phyloP scores from a whole-genome alignment of 148 eudicot species.

The Dianthus caryophyllus region DNA sequence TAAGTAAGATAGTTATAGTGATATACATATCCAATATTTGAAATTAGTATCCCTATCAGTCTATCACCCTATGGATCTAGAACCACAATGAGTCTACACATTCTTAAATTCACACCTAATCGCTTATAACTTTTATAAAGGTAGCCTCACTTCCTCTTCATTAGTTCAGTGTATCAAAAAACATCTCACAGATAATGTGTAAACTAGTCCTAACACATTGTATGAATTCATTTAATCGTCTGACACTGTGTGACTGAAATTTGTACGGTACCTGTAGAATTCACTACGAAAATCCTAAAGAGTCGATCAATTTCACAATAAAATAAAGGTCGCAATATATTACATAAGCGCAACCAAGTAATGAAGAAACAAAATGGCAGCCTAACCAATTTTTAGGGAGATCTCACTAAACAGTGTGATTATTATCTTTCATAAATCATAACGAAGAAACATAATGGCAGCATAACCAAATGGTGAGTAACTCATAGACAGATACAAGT shows the following conservation, averaged over 20 bases:
- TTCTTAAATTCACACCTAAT: neutral
- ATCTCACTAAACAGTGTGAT: constrained; percentile 1
- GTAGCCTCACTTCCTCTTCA: too few species aligned
- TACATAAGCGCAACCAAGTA: neutral
- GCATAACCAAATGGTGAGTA: neutral
- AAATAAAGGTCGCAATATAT: neutral
- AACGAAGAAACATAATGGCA: neutral
- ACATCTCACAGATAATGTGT: neutral
- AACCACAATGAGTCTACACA: constrained; percentile 7
- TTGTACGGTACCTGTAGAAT: neutral
- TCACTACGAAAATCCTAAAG: neutral
- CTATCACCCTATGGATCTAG: neutral
- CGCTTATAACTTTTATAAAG: too few species aligned
- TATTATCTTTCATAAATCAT: neutral
- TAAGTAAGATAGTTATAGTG: neutral
- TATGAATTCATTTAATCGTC: constrained; percentile 1
- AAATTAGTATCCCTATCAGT: neutral
- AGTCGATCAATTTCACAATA: neutral
- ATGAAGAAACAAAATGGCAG: too few species aligned
- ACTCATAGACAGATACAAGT: neutral
- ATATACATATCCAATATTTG: neutral
- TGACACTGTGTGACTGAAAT: neutral
- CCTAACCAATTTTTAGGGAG: neutral
- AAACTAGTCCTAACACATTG: too few species aligned
- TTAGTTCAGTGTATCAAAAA: neutral